These are phyloP conservation scores for Xanthoparmelia taractica DNA, from an alignment of 495 filamentous ascomycete genomes.

Conservation along the genomic window DNA sequence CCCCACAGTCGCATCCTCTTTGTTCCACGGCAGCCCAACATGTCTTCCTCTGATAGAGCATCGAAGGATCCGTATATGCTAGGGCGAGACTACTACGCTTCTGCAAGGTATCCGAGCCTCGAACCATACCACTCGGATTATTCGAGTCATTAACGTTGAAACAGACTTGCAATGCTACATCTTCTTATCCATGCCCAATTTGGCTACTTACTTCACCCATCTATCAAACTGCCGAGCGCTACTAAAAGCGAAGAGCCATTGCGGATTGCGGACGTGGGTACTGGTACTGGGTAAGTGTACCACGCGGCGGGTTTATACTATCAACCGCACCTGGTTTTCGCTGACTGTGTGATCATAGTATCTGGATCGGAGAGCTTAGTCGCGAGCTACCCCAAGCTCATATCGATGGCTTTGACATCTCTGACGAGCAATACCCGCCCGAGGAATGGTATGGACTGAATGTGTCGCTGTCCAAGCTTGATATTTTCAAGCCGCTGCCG, in stretches of 20 bases:
- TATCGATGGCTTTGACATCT: constrained; percentile 18
- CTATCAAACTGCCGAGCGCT: constrained; percentile 6
- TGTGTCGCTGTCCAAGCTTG: constrained; percentile 11
- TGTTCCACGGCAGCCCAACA: background rate
- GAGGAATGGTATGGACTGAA: constrained; percentile 5
- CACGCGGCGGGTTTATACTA: too few relatives aligned
- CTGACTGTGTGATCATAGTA: background rate
- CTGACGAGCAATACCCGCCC: constrained; percentile 6
- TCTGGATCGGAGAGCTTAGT: constrained; percentile 11
- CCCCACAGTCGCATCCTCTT: too few relatives aligned
- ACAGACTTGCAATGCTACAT: constrained; percentile 17
- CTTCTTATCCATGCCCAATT: constrained; percentile 9
- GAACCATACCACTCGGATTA: too few relatives aligned
- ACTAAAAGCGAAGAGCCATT: background rate
- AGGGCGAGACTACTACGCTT: constrained; percentile 16
- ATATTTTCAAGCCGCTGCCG: constrained; percentile 15
- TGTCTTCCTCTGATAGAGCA: background rate
- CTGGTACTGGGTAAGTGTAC: constrained; percentile 9
- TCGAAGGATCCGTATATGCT: constrained; percentile 15
- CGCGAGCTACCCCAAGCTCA: constrained; percentile 4
- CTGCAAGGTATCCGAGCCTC: constrained; percentile 12
- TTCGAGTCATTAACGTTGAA: background rate
- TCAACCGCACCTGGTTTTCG: too few relatives aligned
- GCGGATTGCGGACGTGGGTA: constrained; percentile 16
- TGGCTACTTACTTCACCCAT: constrained; percentile 16